A percentile compares a stretch with the other conserved stretches of the same genome.
Evolutionary conservation across 164 flowering plant genomes (phyloP).

Genomic region (Paratinospora sagittata): DNA sequence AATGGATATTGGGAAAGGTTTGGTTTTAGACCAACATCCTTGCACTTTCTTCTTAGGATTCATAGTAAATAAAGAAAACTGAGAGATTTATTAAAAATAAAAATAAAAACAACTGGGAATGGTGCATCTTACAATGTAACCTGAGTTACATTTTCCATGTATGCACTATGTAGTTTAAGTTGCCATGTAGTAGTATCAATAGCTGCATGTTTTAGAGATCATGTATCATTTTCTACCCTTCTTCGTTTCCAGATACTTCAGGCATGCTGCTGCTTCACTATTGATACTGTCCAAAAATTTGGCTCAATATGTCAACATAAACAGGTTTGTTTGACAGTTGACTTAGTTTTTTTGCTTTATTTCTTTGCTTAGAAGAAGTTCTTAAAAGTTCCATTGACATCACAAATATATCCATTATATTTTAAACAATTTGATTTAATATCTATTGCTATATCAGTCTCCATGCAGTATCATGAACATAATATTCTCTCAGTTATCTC

Average conservation of each 20-base stretch:
- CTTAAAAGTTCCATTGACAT: background rate
- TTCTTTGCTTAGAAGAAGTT: background rate
- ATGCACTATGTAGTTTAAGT: background rate
- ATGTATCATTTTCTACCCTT: background rate
- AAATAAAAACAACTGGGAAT: background rate
- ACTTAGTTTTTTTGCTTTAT: too few relatives aligned
- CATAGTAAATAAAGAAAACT: background rate
- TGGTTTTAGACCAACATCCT: background rate
- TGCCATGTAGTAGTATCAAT: background rate
- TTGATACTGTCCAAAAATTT: conserved; percentile 76
- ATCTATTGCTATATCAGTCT: background rate
- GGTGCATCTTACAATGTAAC: background rate
- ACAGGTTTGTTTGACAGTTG: conserved; percentile 52
- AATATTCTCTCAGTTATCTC: background rate
- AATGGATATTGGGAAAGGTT: too few relatives aligned
- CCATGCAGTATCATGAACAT: background rate
- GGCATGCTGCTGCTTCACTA: conserved; percentile 80
- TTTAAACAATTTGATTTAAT: background rate
- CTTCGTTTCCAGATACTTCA: conserved; percentile 67
- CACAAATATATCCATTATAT: background rate
- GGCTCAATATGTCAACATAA: conserved; percentile 69
- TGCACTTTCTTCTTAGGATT: background rate
- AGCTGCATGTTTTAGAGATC: background rate
- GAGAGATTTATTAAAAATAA: too few relatives aligned
- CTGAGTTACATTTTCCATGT: too few relatives aligned